Evolutionary conservation across 805 yeast genomes (phyloP), one percentile per base, ranked within the genome.

Genomic region (Sugiyamaella valdiviana): DNA sequence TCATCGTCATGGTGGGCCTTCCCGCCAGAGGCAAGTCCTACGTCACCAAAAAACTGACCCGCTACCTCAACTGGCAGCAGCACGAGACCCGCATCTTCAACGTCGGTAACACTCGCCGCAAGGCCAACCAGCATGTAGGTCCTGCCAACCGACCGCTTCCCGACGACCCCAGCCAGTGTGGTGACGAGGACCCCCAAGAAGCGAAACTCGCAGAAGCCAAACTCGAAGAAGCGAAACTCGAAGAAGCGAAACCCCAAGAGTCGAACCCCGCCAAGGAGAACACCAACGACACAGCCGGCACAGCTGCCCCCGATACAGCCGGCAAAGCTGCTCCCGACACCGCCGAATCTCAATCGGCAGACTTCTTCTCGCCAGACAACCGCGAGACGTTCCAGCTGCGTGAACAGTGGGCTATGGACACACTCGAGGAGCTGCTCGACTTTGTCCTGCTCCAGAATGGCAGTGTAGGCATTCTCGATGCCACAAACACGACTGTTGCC

Each of bases 11-110:
- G 98, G 96, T 91, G 14, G 99, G 99, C 1, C 59, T 72, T 41
- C 98, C 98, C 0, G 97, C 97, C 0, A 73, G 97, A 47, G 99
- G 99, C 2, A 91, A 91, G 65, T 85, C 95, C 1, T 93, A 90
- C 63, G 80, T 91, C 53, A 88, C 97, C 45, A 91, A 89, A 66
- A 91, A 93, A 63, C 73, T 91, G 42, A 85, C 95, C 1, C 70
- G 98, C 51, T 93, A 87, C 66, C 71, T 91, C 63, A 91, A 91
- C 68, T 91, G 96, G 95, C 77, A 89, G 36, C 95, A 90, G 67
- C 95, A 90, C 59, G 88, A 85, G 57, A 82, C 95, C 51, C 76
- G 83, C 54, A 90, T 91, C 7, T 91, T 93, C 71, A 91, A 91
- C 61, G 99, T 93, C 24, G 99, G 99, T 0, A 86, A 93, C 59